Evolutionary conservation across 2,329 filamentous ascomycete species (phyloP), one percentile per base, ranked within the genome.

Genomic region (Sporothrix phasma): DNA sequence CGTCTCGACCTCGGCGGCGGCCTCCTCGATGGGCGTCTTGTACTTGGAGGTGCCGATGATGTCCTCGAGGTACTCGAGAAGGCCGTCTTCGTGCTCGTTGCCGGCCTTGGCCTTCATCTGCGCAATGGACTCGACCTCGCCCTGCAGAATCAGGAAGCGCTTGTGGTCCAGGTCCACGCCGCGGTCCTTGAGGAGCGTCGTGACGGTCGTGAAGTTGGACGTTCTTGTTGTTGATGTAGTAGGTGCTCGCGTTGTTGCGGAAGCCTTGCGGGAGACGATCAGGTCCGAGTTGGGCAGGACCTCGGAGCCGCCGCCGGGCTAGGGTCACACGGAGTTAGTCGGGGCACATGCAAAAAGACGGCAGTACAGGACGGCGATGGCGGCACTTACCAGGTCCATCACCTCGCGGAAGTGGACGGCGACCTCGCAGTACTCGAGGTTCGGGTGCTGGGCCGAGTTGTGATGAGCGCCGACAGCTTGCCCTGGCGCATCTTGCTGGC

Each of bases 401-500:
- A 99, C 90, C 76, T 97, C 92, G 69, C 95, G 88, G 73, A 99
- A 99, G 74, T 97, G 90, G 3, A 99, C 95, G 64, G 95, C 90
- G 11, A 99, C 94, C 74, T 99, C 95, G 73, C 94, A 99, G 72
- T 88, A 87, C 56, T 95, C 90, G 22, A 99, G 78, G 70, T 97
- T 84, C 0, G 92, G 92, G 69, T 89, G 85, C 64, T 89, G 84
- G 0, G 92, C 92, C 13, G 94, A 97, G 74, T 97, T 99, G 78
- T 99, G 94, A 99, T 99, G 58, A 99, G 79, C 3, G 94, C 94
- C 0, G 94, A 99, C 56, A 99, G 92, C 78, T 99, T 99, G 72
- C 94, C 94, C 75, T 99, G 94, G 72, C 94, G 85, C 94, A 99
- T 99, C 78, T 99, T 99, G 81, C 93, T 97, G 47, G 94, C 94